Evolutionary conservation across 2,329 filamentous ascomycete species (phyloP), one percentile per base, ranked within the genome.

Genomic region (Nemania sp.): DNA sequence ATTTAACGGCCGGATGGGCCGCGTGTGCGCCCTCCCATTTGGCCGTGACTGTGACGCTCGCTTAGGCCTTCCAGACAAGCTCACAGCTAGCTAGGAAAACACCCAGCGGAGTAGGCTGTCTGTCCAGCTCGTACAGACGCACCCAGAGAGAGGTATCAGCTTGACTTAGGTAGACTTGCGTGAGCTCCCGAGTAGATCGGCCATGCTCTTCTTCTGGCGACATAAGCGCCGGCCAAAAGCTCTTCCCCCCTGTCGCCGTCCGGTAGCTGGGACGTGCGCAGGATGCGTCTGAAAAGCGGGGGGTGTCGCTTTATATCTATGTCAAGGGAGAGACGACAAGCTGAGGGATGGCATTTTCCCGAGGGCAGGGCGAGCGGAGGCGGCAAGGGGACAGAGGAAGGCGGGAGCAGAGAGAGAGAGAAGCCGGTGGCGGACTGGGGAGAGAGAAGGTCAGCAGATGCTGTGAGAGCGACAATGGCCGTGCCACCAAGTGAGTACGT

Each of bases 401-500:
- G 11, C 9, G 40, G 46, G 55, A 42, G 17, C 46, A 35, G 42
- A 21, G 47, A 55, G 57, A 54, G 11, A n/a, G 35, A 39, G 35
- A 39, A n/a, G 35, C 35, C 4, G 35, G 35, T 4, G 11, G 35
- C 11, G 10, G 34, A 39, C 11, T 39, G 12, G 15, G 10, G 12
- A 4, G 50, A 45, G 2, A 50, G 21, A 47, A 39, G 37, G 57
- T 60, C 50, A 65, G 63, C 53, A 42, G 63, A 60, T 56, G 54
- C 54, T 35, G 53, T 58, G 50, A 54, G 29, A 53, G 40, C 29
- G 13, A 29, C 42, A n/a, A 10, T 6, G 21, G 59, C 45, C 25
- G 63, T 65, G 60, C 37, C 34, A 60, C 63, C n/a, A 15, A 54
- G 53, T 59, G 52, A 58, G 40, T 50, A 57, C 43, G 43, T 55